These are phyloP conservation scores for Diplosphaera chodatii DNA, from an alignment of 139 green algal genomes.

Conservation along the genomic window DNA sequence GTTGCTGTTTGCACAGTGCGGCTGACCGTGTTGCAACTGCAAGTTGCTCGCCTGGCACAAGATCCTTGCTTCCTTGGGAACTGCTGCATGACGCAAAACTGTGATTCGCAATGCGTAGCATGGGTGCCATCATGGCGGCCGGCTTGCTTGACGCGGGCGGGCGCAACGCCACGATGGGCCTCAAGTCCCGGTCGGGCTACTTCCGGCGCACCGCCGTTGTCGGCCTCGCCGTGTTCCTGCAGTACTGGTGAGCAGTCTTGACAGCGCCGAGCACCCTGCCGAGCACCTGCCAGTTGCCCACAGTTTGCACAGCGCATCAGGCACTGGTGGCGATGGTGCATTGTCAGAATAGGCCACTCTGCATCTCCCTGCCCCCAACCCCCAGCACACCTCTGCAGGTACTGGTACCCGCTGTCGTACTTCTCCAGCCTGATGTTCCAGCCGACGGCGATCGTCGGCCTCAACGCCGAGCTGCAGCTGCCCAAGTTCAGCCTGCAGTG, in stretches of 20 bases:
- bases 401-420: conserved; percentile 95
- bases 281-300: no score
- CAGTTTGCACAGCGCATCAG: no score
- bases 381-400: conserved; percentile 35
- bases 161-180: conserved; percentile 82
- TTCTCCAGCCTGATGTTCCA: conserved; percentile 81
- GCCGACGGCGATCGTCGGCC: conserved; percentile 81
- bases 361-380: no score
- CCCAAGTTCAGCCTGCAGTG: conserved; percentile 59
- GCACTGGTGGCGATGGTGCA: no score
- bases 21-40: no score
- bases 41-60: no score
- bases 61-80: no score
- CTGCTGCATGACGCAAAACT: no score
- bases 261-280: neutral
- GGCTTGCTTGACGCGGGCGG: conserved; percentile 92
- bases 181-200: conserved; percentile 68
- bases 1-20: neutral
- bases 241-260: conserved; percentile 83
- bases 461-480: conserved; percentile 76
- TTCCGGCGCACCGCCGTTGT: conserved; percentile 80
- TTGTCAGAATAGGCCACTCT: no score
- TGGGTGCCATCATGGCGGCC: conserved; percentile 93
- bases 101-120: conserved; percentile 52
- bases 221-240: conserved; percentile 88